phyloP scores from a whole-genome alignment of 2,329 filamentous ascomycete species.

The Ustulina deusta region DNA sequence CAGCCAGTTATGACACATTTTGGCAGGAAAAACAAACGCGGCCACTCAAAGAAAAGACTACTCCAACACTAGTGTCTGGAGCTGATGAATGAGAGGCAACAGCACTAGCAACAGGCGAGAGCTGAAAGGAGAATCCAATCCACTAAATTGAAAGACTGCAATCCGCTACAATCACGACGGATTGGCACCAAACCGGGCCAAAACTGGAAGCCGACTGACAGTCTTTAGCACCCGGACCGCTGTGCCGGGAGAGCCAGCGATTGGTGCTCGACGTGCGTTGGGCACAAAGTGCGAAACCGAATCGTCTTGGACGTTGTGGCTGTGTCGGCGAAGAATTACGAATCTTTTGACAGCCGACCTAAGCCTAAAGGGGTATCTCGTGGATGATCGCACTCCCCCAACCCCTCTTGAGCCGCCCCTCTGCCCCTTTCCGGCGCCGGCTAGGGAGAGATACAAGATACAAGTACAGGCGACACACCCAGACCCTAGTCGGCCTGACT shows the following conservation, averaged over 20 bases:
- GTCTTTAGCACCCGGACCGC: conserved; percentile 36
- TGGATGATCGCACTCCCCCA: conserved; percentile 40
- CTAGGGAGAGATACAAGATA: conserved; percentile 5
- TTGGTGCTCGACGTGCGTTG: conserved; percentile 18
- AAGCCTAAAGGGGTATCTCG: conserved; percentile 26
- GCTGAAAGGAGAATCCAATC: conserved; percentile 31
- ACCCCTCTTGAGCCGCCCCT: conserved; percentile 13
- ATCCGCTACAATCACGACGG: neutral
- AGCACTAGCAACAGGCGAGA: conserved; percentile 30
- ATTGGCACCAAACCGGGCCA: neutral
- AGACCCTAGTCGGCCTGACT: neutral
- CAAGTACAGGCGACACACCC: conserved; percentile 1
- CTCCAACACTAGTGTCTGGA: conserved; percentile 12
- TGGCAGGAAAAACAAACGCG: conserved; percentile 23
- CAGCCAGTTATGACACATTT: conserved; percentile 25
- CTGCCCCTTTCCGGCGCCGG: conserved; percentile 27
- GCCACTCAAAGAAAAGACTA: conserved; percentile 3
- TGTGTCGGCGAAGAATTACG: conserved; percentile 35
- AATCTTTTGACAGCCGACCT: neutral
- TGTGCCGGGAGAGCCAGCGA: conserved; percentile 36
- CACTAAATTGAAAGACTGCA: conserved; percentile 20
- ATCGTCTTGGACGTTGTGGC: conserved; percentile 49
- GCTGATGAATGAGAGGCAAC: conserved; percentile 27
- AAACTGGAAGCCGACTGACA: conserved; percentile 30
- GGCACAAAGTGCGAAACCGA: conserved; percentile 48